Evolutionary conservation across 768 basidiomycete genomes (phyloP).

Genomic region (Trametes coccinea): DNA sequence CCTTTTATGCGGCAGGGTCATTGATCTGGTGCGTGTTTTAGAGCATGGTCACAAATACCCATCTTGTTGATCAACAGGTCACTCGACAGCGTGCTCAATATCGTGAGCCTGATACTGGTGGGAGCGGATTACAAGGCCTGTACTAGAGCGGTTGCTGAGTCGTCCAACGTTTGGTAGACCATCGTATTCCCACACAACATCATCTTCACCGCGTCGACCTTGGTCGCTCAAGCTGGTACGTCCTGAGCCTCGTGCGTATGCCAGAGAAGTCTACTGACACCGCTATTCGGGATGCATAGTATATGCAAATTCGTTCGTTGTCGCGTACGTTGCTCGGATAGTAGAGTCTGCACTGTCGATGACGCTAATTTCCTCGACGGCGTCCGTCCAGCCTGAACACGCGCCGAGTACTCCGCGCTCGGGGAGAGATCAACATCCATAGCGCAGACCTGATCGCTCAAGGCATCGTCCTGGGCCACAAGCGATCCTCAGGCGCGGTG

Average conservation of each 20-base stretch:
- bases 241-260: background rate
- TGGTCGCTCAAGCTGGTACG: constrained; percentile 1
- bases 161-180: background rate
- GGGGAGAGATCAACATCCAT: background rate
- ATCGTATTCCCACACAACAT: background rate
- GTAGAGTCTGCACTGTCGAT: too few species aligned
- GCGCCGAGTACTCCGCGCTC: background rate
- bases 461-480: background rate
- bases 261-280: too few species aligned
- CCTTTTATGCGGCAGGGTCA: background rate
- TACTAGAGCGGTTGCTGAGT: background rate
- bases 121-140: background rate
- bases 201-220: background rate
- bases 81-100: too few species aligned
- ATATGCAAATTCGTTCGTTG: constrained; percentile 1
- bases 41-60: too few species aligned
- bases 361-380: too few species aligned
- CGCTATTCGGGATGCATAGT: background rate
- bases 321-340: background rate
- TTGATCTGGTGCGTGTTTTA: too few species aligned
- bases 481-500: too few species aligned
- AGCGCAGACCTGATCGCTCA: background rate
- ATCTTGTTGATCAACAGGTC: too few species aligned
- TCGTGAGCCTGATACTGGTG: too few species aligned
- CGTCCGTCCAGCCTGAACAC: background rate